phyloP scores from a whole-genome alignment of 495 filamentous ascomycete genomes.

The Hyphodiscus hymeniophilus region DNA sequence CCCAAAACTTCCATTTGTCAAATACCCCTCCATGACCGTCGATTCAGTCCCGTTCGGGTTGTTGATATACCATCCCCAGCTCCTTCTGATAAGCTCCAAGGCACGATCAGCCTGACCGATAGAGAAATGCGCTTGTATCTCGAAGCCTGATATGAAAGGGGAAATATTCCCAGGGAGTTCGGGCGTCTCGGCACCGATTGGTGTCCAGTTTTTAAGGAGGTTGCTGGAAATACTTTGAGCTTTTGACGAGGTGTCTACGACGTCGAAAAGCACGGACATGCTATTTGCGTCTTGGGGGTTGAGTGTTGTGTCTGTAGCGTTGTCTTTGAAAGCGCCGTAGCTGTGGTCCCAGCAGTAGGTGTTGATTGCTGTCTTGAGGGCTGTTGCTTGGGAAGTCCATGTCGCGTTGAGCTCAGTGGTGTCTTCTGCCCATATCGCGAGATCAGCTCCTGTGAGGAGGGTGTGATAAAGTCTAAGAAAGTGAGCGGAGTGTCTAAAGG shows the following conservation, averaged over 20 bases:
- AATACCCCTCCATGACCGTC: conserved; percentile 57
- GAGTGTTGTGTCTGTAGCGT: conserved; percentile 37
- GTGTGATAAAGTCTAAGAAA: conserved; percentile 41
- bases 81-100: conserved; percentile 48
- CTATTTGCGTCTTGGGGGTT: conserved; percentile 27
- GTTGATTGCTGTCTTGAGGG: conserved; percentile 25
- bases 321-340: conserved; percentile 51
- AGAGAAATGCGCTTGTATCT: conserved; percentile 53
- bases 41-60: conserved; percentile 53
- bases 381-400: conserved; percentile 3
- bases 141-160: conserved; percentile 56
- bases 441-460: conserved; percentile 39
- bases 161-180: conserved; percentile 53
- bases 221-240: conserved; percentile 12
- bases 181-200: conserved; percentile 48
- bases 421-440: conserved; percentile 43
- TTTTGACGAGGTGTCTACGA: conserved; percentile 29
- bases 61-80: conserved; percentile 57
- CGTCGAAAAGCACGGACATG: conserved; percentile 17
- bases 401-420: conserved; percentile 29
- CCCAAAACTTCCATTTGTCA: conserved; percentile 46
- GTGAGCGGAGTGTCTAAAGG: conserved; percentile 25
- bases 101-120: conserved; percentile 42
- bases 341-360: conserved; percentile 29
- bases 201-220: conserved; percentile 26